Percentiles rank a stretch among this genome's conserved stretches.
phyloP scores from a whole-genome alignment of 805 yeast species.

The Hanseniaspora jakobsenii region DNA sequence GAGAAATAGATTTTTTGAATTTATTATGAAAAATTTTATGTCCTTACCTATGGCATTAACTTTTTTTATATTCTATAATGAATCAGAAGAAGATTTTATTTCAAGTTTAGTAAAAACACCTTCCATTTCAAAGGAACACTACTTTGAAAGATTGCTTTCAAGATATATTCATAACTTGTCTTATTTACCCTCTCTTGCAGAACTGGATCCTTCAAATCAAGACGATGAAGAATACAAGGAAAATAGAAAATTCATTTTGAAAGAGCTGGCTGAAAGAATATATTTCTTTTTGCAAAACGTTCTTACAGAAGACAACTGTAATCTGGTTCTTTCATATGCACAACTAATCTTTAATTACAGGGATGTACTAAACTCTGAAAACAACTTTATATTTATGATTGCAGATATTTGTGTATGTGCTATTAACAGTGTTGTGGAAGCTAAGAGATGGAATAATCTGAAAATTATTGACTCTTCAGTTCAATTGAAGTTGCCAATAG shows the following conservation, averaged over 20 bases:
- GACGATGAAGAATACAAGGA: background rate
- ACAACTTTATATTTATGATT: slow-evolving; percentile 3
- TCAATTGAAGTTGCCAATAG: slow-evolving; percentile 7
- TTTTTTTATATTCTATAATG: slow-evolving; percentile 6
- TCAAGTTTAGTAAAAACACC: background rate
- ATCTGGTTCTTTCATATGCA: slow-evolving; percentile 4
- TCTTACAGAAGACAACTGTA: slow-evolving; percentile 8
- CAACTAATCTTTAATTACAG: slow-evolving; percentile 7
- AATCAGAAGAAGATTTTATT: slow-evolving; percentile 4
- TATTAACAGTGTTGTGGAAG: slow-evolving; percentile 1
- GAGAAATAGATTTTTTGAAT: slow-evolving; percentile 5
- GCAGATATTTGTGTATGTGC: slow-evolving; percentile 3
- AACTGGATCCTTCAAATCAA: background rate
- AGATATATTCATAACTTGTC: slow-evolving; percentile 13
- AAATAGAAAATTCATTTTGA: background rate
- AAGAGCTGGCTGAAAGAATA: slow-evolving; percentile 1
- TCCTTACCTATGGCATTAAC: slow-evolving; percentile 11
- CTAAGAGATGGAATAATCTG: slow-evolving; percentile 8
- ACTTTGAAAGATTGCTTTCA: slow-evolving; percentile 12
- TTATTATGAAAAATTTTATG: slow-evolving; percentile 6
- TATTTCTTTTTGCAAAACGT: slow-evolving; percentile 8
- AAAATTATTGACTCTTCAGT: slow-evolving; percentile 1
- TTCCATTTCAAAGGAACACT: background rate
- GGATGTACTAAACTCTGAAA: slow-evolving; percentile 7
- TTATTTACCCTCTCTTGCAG: slow-evolving; percentile 6